These are phyloP conservation scores for Dictyophora rubrovolvata DNA, from an alignment of 768 basidiomycete species.

Conservation along the genomic window DNA sequence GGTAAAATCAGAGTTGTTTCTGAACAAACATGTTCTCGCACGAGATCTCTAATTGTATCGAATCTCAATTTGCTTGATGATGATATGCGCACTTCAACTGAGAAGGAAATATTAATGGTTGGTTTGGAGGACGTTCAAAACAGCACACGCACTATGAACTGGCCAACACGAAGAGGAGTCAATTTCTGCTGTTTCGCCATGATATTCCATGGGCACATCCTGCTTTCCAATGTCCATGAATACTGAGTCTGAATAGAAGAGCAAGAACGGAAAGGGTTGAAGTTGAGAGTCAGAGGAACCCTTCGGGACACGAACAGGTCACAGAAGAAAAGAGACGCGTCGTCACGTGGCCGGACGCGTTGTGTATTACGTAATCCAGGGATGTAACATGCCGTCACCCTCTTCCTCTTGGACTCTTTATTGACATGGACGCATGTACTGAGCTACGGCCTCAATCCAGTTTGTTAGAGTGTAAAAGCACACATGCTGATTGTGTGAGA, in stretches of 20 bases:
- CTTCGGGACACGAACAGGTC: too few species aligned
- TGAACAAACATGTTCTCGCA: conserved; percentile 48
- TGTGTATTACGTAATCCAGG: background rate
- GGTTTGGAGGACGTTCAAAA: background rate
- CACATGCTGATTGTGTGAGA: background rate
- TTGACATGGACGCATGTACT: background rate
- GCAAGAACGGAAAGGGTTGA: background rate
- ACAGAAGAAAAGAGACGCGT: background rate
- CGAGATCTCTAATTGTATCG: conserved; percentile 60
- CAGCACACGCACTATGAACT: conserved; percentile 2
- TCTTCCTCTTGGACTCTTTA: background rate
- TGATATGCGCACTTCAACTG: conserved; percentile 79
- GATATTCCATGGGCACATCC: background rate
- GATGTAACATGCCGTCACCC: too few species aligned
- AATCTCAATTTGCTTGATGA: conserved; percentile 60
- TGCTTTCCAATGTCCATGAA: background rate
- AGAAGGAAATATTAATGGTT: background rate
- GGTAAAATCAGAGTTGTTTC: conserved; percentile 62
- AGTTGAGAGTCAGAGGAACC: too few species aligned
- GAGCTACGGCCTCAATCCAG: background rate
- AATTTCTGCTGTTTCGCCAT: background rate
- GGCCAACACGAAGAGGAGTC: conserved; percentile 1
- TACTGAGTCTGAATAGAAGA: background rate
- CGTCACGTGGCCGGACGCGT: background rate
- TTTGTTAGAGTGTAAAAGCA: background rate